Base-by-base conservation (phyloP, 176 grass and related monocot species). In the Phyllostachys edulis region DNA sequence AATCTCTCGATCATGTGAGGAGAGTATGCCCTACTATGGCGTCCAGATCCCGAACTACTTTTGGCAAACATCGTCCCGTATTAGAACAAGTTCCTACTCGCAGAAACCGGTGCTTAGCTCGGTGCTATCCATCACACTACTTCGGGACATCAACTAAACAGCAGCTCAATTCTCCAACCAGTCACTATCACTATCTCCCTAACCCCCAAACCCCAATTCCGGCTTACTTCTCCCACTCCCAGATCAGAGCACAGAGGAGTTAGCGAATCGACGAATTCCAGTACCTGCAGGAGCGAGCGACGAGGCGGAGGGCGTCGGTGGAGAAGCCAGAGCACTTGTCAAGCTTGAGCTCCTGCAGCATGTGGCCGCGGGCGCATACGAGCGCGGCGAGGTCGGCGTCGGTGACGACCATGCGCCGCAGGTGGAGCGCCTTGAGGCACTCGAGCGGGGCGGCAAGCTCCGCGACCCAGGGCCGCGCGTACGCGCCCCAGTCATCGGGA, bases 321-420 rank as follows among this genome's bases (percentile, higher is more conserved):
- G 95, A 93, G 80, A 97, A 97, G 7, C 79, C 95, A 6, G 95
- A 87, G 72, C 95, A 97, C 71, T 92, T 94, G 78, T 98, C 95
- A 66, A 98, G 89, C 90, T 94, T 93, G 20, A 98, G 89, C 34
- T 90, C 88, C 82, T 91, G 90, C 65, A 98, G 82, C 78, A 94
- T 91, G 61, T 93, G 87, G 0, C 92, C 95, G 59, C 95, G 88
- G 2, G 87, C 76, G 16, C 78, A 62, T 12, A 98, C 87, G 13
- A 98, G 87, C 52, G 79, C 82, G 14, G 17, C 84, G 51, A 98
- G 88, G 81, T 98, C 95, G 18, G 68, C 72, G 85, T 97, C 95
- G 1, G 81, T 84, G 62, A 97, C 92, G 26, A 93, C 87, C 95
- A 98, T 98, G 47, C 90, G 88, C 5, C 95, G 87, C 7, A 98